These are phyloP conservation scores for Dryadomyces quercus-mongolicae DNA, from an alignment of 2,329 filamentous ascomycete species.

Conservation along the genomic window DNA sequence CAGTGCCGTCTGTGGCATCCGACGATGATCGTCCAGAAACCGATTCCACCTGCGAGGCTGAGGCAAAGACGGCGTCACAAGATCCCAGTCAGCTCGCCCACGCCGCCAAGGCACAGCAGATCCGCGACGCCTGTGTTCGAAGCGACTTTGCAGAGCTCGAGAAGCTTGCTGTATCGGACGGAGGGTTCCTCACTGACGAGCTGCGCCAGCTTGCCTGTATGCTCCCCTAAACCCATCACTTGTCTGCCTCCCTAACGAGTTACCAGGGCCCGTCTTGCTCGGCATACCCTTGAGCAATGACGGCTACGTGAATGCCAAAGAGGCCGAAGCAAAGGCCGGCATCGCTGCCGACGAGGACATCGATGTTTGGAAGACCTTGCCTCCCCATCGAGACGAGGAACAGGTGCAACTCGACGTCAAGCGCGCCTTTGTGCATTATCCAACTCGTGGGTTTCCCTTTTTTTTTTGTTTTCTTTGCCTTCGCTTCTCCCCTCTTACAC, in stretches of 20 bases:
- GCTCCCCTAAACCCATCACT: slow-evolving; percentile 23
- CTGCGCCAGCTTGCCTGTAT: slow-evolving; percentile 68
- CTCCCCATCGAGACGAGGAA: slow-evolving; percentile 73
- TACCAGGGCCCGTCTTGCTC: slow-evolving; percentile 50
- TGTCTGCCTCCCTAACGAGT: not conserved
- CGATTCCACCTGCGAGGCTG: not conserved
- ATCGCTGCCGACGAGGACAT: slow-evolving; percentile 10
- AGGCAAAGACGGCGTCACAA: not conserved
- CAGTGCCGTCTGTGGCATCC: not conserved
- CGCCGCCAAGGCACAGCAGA: slow-evolving; percentile 29
- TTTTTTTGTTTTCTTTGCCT: not conserved
- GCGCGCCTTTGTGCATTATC: slow-evolving; percentile 96
- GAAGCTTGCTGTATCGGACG: slow-evolving; percentile 45
- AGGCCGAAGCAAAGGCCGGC: slow-evolving; percentile 10
- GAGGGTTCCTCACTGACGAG: slow-evolving; percentile 55
- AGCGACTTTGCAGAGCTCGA: slow-evolving; percentile 45
- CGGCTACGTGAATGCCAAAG: slow-evolving; percentile 1
- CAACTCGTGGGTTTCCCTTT: slow-evolving; percentile 46
- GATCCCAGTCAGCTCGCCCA: not conserved
- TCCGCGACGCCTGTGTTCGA: slow-evolving; percentile 47
- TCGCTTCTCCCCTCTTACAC: not conserved
- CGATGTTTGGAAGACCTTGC: slow-evolving; percentile 46
- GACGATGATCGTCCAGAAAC: not conserved
- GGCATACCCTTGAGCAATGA: slow-evolving; percentile 18
- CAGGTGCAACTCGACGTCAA: slow-evolving; percentile 90